phyloP scores from a whole-genome alignment of 106 monocot species.

The Dendrobium nobile region DNA sequence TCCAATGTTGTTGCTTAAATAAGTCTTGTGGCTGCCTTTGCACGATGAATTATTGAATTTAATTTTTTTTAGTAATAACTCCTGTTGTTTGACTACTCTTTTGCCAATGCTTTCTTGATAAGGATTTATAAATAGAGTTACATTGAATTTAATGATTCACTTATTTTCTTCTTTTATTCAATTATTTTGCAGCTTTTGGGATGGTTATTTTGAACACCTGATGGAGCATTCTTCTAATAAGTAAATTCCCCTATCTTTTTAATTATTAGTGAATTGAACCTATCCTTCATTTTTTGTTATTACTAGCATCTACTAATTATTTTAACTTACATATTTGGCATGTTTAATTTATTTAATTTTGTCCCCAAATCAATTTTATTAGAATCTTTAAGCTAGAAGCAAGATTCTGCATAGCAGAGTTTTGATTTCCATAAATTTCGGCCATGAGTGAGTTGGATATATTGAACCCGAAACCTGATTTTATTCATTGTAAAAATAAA shows the following conservation, averaged over 20 bases:
- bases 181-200: conserved; percentile 80
- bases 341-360: background rate
- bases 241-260: conserved; percentile 31
- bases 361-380: too few species aligned
- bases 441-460: background rate
- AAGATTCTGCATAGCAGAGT: background rate
- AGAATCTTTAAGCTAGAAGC: too few species aligned
- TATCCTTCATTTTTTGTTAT: background rate
- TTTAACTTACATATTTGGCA: background rate
- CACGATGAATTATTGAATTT: background rate
- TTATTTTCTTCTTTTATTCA: background rate
- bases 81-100: background rate
- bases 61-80: background rate
- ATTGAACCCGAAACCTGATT: background rate
- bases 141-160: background rate
- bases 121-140: background rate
- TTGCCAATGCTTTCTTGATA: background rate
- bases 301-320: background rate
- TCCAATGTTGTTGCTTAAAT: background rate
- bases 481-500: background rate
- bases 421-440: background rate
- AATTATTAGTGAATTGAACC: background rate
- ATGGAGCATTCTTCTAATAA: conserved; percentile 88
- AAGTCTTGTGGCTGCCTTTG: background rate
- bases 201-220: conserved; percentile 86